A percentile compares a stretch with the other conserved stretches of the same genome.
phyloP scores from a whole-genome alignment of 2,329 filamentous ascomycete species.

The Apiospora kogelbergensis region DNA sequence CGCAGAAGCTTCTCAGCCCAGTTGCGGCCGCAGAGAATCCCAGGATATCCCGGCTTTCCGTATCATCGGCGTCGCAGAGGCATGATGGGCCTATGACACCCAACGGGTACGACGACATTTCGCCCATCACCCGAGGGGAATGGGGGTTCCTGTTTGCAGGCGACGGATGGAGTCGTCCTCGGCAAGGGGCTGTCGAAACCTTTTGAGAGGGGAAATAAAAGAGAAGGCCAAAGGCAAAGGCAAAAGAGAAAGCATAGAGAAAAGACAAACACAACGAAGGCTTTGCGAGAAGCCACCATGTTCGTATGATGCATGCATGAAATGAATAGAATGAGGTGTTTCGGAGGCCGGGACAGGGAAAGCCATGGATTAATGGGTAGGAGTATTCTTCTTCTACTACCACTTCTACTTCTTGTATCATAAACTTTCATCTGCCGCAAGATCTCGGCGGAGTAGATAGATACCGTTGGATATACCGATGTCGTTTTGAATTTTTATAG shows the following conservation, averaged over 20 bases:
- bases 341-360: neutral
- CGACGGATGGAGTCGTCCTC: conserved; percentile 38
- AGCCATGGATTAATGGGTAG: neutral
- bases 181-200: conserved; percentile 52
- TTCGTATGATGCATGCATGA: neutral
- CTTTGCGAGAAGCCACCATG: neutral
- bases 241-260: neutral
- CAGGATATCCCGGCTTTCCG: conserved; percentile 13
- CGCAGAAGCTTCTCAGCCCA: conserved; percentile 21
- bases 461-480: neutral
- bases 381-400: neutral
- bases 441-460: neutral
- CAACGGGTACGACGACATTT: conserved; percentile 61
- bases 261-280: neutral
- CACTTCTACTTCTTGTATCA: neutral
- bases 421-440: neutral
- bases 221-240: neutral
- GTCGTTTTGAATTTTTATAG: neutral
- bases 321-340: conserved; percentile 2
- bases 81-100: conserved; percentile 53
- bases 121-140: conserved; percentile 60
- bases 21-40: conserved; percentile 2
- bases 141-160: conserved; percentile 62
- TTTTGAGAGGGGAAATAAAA: conserved; percentile 37
- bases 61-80: conserved; percentile 20